Conservation (phyloP, 2,329 filamentous ascomycete genomes). For the Dothiorella sarmentorum region DNA sequence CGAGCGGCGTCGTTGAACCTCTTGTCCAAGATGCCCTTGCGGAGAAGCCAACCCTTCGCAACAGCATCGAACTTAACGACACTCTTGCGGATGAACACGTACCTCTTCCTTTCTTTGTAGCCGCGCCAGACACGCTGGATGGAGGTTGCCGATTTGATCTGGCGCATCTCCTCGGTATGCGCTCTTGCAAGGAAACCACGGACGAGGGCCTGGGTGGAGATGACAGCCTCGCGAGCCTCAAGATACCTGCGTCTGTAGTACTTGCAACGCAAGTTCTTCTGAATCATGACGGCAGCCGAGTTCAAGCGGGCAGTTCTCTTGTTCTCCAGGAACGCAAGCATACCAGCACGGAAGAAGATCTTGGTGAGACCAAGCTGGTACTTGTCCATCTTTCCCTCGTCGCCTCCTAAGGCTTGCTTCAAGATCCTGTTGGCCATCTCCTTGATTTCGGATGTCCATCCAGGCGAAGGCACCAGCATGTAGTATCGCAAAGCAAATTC, state of each 20-base stretch:
- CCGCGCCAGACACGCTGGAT: constrained; percentile 96
- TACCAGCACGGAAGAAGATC: constrained; percentile 98
- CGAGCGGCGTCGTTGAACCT: constrained; percentile 87
- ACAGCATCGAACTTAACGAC: constrained; percentile 84
- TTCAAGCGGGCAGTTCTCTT: constrained; percentile 86
- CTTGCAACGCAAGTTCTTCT: constrained; percentile 95
- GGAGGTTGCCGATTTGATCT: constrained; percentile 80
- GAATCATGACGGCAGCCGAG: constrained; percentile 93
- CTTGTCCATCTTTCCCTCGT: constrained; percentile 61
- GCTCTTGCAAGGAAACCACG: constrained; percentile 76
- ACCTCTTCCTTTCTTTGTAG: constrained; percentile 80
- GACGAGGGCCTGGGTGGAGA: constrained; percentile 73
- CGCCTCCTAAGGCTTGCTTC: constrained; percentile 71
- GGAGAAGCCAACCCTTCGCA: constrained; percentile 86
- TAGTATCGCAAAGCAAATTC: constrained; percentile 98
- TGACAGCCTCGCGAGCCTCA: constrained; percentile 76
- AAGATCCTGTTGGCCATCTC: constrained; percentile 93
- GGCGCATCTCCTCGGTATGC: constrained; percentile 75
- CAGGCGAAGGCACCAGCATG: constrained; percentile 85
- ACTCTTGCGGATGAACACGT: constrained; percentile 73
- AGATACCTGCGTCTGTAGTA: constrained; percentile 92
- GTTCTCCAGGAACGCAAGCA: constrained; percentile 97
- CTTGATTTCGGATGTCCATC: constrained; percentile 92
- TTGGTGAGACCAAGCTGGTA: constrained; percentile 97
- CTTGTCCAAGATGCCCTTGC: constrained; percentile 90